These are phyloP conservation scores for Aristolochia californica DNA, from an alignment of 164 flowering plant genomes.

Conservation along the genomic window DNA sequence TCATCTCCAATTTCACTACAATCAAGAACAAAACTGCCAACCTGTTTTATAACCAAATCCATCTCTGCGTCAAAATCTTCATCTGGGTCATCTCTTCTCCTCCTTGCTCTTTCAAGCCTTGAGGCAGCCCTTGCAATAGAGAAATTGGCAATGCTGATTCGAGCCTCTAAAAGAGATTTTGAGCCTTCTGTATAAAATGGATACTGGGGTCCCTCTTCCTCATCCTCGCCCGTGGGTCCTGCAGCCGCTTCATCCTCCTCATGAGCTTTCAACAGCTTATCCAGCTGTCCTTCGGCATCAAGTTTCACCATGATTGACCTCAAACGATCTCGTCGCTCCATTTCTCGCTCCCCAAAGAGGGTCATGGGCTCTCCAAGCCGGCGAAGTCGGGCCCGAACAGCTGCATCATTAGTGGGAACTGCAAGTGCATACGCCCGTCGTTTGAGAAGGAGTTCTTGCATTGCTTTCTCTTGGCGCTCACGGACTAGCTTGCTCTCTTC, in stretches of 20 bases:
- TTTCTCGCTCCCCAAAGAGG: constrained; percentile 87
- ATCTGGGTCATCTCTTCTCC: constrained; percentile 88
- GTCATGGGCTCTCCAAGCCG: constrained; percentile 88
- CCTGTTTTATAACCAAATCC: constrained; percentile 61
- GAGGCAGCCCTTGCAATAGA: constrained; percentile 55
- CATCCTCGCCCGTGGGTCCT: constrained; percentile 29
- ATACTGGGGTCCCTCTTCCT: constrained; percentile 58
- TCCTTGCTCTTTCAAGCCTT: constrained; percentile 59
- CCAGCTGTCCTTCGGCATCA: constrained; percentile 85
- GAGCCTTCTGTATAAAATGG: constrained; percentile 93
- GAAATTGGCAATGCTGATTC: constrained; percentile 58
- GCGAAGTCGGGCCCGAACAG: constrained; percentile 83
- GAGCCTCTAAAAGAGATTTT: constrained; percentile 51
- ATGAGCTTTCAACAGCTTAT: constrained; percentile 76
- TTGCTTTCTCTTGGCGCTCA: constrained; percentile 80
- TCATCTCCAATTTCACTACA: constrained; percentile 92
- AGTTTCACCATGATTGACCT: constrained; percentile 71
- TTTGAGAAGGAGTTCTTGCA: constrained; percentile 72
- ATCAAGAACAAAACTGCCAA: constrained; percentile 44
- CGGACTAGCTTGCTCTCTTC: constrained; percentile 67
- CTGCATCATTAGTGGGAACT: constrained; percentile 90
- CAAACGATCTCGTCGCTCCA: constrained; percentile 89
- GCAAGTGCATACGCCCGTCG: constrained; percentile 86
- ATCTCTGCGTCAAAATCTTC: constrained; percentile 83
- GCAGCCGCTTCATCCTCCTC: constrained; percentile 84